phyloP scores from a whole-genome alignment of 23 red algal species.

The Gracilaria caudata region DNA sequence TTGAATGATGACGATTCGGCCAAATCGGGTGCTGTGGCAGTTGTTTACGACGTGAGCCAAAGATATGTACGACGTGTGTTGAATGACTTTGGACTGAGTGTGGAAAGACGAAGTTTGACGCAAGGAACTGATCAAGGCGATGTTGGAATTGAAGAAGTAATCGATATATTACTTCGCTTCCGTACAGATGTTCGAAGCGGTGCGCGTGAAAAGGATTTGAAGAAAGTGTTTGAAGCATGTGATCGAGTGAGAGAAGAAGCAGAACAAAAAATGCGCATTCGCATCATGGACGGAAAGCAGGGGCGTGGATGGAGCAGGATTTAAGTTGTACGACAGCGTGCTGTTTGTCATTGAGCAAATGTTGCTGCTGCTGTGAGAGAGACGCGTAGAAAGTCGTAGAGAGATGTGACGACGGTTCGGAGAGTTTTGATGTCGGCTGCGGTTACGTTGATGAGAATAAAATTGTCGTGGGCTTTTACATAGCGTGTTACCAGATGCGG shows the following conservation, averaged over 20 bases:
- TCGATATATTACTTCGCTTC: conserved; percentile 41
- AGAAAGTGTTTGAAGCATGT: conserved; percentile 28
- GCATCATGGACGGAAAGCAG: conserved; percentile 41
- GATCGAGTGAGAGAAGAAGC: conserved; percentile 38
- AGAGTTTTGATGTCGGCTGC: conserved; percentile 48
- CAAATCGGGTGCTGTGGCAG: conserved; percentile 44
- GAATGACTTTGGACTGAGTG: conserved; percentile 13
- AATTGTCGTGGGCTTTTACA: conserved; percentile 1
- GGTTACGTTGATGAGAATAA: conserved; percentile 35
- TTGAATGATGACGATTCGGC: conserved; percentile 28
- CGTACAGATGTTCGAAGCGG: conserved; percentile 19
- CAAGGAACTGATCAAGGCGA: background rate
- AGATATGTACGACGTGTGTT: conserved; percentile 12
- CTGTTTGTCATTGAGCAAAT: conserved; percentile 1
- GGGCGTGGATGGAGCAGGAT: conserved; percentile 27
- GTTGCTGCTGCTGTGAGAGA: conserved; percentile 17
- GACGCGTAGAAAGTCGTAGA: conserved; percentile 63
- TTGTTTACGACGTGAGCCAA: conserved; percentile 36
- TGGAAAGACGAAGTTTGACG: background rate
- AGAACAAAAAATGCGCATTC: conserved; percentile 19
- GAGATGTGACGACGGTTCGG: conserved; percentile 44
- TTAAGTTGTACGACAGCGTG: background rate
- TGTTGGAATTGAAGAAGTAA: background rate
- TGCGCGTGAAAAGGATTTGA: conserved; percentile 51
- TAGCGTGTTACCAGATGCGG: conserved; percentile 33